Percentiles rank a stretch among this genome's conserved stretches.
Evolutionary conservation across 306 rosid genomes (phyloP).

Genomic region (Begonia fuchsioides): DNA sequence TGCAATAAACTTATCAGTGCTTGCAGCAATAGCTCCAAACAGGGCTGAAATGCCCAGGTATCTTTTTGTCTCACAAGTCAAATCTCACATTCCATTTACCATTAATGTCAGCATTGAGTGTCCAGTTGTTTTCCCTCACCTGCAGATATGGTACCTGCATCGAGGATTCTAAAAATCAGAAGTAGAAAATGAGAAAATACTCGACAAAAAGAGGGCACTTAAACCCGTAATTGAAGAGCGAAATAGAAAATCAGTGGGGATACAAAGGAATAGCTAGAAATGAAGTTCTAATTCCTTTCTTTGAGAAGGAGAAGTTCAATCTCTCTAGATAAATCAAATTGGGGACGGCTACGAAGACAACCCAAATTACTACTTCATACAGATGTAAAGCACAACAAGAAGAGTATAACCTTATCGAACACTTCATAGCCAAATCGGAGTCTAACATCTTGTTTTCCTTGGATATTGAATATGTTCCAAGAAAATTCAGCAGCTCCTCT

Average conservation of each 20-base stretch:
- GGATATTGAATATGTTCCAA: conserved; percentile 58
- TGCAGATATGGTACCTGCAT: conserved; percentile 85
- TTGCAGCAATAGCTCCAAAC: no score
- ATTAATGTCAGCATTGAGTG: conserved; percentile 55
- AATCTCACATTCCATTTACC: conserved; percentile 89
- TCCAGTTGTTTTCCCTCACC: conserved; percentile 96
- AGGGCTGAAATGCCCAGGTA: neutral
- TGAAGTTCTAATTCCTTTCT: no score
- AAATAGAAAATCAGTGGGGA: no score
- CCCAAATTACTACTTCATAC: no score
- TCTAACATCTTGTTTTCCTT: conserved; percentile 76
- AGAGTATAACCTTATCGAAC: conserved; percentile 38
- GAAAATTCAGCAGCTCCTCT: conserved; percentile 71
- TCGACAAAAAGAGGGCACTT: no score
- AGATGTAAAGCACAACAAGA: no score
- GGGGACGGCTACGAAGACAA: no score
- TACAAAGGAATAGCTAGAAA: no score
- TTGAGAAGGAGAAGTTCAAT: no score
- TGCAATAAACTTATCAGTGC: no score
- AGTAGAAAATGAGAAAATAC: neutral
- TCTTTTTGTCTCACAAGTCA: conserved; percentile 39
- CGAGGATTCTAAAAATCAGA: conserved; percentile 5
- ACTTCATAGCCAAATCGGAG: conserved; percentile 66
- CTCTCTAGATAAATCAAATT: no score
- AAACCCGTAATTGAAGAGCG: no score